phyloP scores from a whole-genome alignment of 345 rosid species.

The Acer saccharum region DNA sequence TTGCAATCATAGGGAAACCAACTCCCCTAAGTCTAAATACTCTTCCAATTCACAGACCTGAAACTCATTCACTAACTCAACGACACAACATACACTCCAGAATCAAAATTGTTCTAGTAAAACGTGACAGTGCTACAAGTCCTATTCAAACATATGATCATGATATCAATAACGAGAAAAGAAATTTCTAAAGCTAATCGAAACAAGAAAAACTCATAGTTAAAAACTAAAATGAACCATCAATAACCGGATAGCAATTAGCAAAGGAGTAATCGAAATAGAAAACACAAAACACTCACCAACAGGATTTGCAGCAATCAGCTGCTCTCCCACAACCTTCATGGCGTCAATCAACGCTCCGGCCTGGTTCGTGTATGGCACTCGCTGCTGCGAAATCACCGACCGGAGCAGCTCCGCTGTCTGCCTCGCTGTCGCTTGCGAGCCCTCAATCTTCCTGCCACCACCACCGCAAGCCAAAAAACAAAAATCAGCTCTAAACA shows the following conservation, averaged over 20 bases:
- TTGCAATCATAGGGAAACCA: no score
- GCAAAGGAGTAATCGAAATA: background rate
- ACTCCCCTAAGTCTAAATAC: no score
- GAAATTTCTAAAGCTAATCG: background rate
- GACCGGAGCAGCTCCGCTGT: conserved; percentile 84
- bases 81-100: no score
- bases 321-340: conserved; percentile 73
- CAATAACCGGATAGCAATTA: background rate
- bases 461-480: background rate
- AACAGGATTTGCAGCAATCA: conserved; percentile 89
- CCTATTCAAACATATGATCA: no score
- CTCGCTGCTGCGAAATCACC: conserved; percentile 86
- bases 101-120: no score
- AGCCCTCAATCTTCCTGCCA: conserved; percentile 91
- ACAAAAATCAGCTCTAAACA: background rate
- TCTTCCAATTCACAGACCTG: no score
- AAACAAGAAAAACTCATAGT: background rate
- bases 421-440: conserved; percentile 86
- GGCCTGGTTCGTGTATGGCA: conserved; percentile 82
- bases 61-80: no score
- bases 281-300: conserved; percentile 43
- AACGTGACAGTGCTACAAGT: no score
- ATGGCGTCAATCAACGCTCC: conserved; percentile 84
- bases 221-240: background rate
- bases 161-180: no score